A percentile compares a stretch with the other conserved stretches of the same genome.
Evolutionary conservation across 2,329 filamentous ascomycete species (phyloP).

Genomic region (Leptographium procerum): DNA sequence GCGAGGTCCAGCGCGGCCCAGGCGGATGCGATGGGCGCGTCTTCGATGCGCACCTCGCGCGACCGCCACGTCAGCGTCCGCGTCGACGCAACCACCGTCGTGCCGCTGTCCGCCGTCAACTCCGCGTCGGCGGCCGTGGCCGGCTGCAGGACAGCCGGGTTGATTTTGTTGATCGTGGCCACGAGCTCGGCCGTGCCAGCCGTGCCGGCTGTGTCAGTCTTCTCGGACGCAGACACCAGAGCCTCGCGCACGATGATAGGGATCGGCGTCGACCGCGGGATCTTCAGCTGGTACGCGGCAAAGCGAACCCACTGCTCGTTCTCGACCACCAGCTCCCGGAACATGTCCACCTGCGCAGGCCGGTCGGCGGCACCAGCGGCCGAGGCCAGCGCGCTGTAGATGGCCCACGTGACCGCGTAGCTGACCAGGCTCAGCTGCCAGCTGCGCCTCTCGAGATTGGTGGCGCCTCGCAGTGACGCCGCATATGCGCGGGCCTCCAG

Average conservation of each 20-base stretch:
- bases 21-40: conserved; percentile 80
- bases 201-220: too few species aligned
- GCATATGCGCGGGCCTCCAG: conserved; percentile 82
- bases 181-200: conserved; percentile 50
- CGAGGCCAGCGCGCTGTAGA: conserved; percentile 66
- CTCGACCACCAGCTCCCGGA: conserved; percentile 73
- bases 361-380: conserved; percentile 16
- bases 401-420: conserved; percentile 66
- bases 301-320: conserved; percentile 93
- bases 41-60: conserved; percentile 77
- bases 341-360: conserved; percentile 56
- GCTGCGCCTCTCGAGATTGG: conserved; percentile 74
- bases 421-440: conserved; percentile 70
- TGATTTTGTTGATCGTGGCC: conserved; percentile 56
- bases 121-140: conserved; percentile 33
- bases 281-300: conserved; percentile 82
- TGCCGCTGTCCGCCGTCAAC: conserved; percentile 7
- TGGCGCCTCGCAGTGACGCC: conserved; percentile 62
- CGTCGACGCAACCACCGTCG: conserved; percentile 42
- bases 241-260: conserved; percentile 66
- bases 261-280: conserved; percentile 75
- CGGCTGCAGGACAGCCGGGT: conserved; percentile 51
- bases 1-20: conserved; percentile 57
- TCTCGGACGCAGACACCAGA: conserved; percentile 48
- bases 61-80: conserved; percentile 77